phyloP scores from a whole-genome alignment of 2,329 filamentous ascomycete species.

The Aspergillus texensis region DNA sequence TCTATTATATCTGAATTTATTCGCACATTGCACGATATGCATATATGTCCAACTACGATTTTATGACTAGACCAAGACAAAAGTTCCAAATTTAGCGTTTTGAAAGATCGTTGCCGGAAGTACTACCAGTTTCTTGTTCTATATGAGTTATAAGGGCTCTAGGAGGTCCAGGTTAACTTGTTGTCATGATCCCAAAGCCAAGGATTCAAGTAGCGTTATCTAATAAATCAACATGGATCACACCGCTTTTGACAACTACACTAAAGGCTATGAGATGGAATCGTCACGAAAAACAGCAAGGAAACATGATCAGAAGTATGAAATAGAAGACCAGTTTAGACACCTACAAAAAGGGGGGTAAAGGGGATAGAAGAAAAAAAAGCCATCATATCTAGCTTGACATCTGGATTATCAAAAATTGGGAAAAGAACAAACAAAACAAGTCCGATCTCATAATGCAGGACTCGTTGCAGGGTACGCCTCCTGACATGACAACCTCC shows the following conservation, averaged over 20 bases:
- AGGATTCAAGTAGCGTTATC: not conserved
- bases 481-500: conserved; percentile 17
- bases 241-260: conserved; percentile 10
- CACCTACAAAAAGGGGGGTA: conserved; percentile 11
- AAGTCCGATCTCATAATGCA: conserved; percentile 27
- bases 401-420: conserved; percentile 10
- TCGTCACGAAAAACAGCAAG: conserved; percentile 8
- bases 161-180: not conserved
- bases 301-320: conserved; percentile 5
- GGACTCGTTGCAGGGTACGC: conserved; percentile 21
- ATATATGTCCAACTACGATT: not conserved
- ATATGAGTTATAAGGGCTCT: not conserved
- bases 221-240: not conserved
- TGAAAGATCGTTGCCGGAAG: not conserved
- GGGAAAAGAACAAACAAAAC: conserved; percentile 12
- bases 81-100: not conserved
- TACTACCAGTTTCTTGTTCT: not conserved
- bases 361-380: conserved; percentile 7
- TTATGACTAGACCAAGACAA: not conserved
- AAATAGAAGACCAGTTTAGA: conserved; percentile 8
- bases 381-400: conserved; percentile 4
- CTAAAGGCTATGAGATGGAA: conserved; percentile 5
- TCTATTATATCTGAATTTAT: conserved; percentile 22
- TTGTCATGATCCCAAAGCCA: not conserved
- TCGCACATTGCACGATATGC: not conserved